These are phyloP conservation scores for Cotoneaster glaucophyllus DNA, from an alignment of 306 rosid genomes.

Conservation along the genomic window DNA sequence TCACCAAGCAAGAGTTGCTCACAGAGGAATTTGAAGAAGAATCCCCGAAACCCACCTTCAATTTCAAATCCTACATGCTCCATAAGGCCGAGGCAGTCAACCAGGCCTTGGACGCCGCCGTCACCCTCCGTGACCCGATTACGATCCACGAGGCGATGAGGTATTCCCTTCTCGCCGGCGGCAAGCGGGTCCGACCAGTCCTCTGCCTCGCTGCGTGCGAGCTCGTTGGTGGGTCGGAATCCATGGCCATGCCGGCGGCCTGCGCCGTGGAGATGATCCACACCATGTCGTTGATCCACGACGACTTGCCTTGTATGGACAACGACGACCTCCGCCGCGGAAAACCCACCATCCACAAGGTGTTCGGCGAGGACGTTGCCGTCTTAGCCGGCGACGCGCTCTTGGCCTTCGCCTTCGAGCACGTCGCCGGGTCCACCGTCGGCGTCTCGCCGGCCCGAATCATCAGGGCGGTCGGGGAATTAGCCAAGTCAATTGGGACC, in stretches of 20 bases:
- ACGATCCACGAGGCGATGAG: conserved; percentile 77
- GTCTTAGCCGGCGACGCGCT: conserved; percentile 73
- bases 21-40: background rate
- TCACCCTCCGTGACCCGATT: conserved; percentile 38
- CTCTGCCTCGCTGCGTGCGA: conserved; percentile 72
- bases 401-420: conserved; percentile 58
- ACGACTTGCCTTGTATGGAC: conserved; percentile 79
- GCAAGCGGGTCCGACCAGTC: conserved; percentile 62
- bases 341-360: conserved; percentile 65
- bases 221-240: conserved; percentile 50
- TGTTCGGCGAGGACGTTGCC: conserved; percentile 67
- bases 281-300: conserved; percentile 82
- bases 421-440: conserved; percentile 32
- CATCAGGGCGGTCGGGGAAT: conserved; percentile 41
- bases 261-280: conserved; percentile 82
- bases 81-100: conserved; percentile 43
- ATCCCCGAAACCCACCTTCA: conserved; percentile 12
- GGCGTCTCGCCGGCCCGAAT: conserved; percentile 35
- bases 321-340: conserved; percentile 82
- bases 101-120: conserved; percentile 50
- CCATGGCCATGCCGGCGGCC: conserved; percentile 55
- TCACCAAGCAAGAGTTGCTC: conserved; percentile 24
- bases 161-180: conserved; percentile 79
- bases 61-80: conserved; percentile 55
- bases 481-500: conserved; percentile 50